These are phyloP conservation scores for Kwoniella newhampshirensis DNA, from an alignment of 768 basidiomycete species.

Conservation along the genomic window DNA sequence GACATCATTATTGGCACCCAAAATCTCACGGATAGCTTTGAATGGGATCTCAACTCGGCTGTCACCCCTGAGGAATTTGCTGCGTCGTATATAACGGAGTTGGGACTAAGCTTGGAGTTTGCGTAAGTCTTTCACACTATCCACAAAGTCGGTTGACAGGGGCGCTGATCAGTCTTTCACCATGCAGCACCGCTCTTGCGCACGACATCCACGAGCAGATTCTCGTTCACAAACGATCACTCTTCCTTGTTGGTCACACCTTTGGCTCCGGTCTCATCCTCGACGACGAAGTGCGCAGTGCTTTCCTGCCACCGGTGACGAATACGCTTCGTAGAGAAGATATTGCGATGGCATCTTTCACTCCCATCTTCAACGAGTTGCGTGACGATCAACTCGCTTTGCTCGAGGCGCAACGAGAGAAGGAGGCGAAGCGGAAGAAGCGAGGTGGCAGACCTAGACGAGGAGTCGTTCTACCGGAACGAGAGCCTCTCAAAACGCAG, in stretches of 20 bases:
- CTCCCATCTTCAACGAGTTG: conserved; percentile 84
- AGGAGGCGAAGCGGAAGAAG: conserved; percentile 72
- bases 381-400: conserved; percentile 84
- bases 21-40: conserved; percentile 93
- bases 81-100: conserved; percentile 75
- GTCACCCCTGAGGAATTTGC: conserved; percentile 90
- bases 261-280: conserved; percentile 73
- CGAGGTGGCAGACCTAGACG: conserved; percentile 76
- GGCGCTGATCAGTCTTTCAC: not conserved
- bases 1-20: conserved; percentile 91
- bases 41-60: conserved; percentile 88
- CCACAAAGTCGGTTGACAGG: not conserved
- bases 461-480: conserved; percentile 78
- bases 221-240: conserved; percentile 83
- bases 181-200: conserved; percentile 79
- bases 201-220: conserved; percentile 96
- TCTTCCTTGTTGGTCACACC: conserved; percentile 84
- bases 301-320: conserved; percentile 77
- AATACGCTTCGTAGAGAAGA: conserved; percentile 66
- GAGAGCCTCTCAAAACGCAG: conserved; percentile 86
- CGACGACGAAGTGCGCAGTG: conserved; percentile 86
- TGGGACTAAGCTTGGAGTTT: conserved; percentile 91
- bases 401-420: conserved; percentile 89
- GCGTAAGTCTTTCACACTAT: conserved; percentile 61
- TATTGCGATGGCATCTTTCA: conserved; percentile 66